These are phyloP conservation scores for Amanita rubescens DNA, from an alignment of 768 basidiomycete species.

Conservation along the genomic window DNA sequence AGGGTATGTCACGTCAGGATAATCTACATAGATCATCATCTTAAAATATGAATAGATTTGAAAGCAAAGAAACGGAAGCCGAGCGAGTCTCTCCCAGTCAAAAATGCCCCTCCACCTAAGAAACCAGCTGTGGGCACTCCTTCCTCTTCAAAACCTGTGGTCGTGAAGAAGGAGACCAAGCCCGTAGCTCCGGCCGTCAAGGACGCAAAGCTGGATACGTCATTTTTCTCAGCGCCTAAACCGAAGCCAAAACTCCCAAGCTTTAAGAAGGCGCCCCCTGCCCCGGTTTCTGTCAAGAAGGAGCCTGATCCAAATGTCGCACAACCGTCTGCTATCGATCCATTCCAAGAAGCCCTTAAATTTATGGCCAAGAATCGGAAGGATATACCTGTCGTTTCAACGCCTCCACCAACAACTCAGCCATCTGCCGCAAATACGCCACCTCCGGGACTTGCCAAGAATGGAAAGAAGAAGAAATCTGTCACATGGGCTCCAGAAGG, in stretches of 20 bases:
- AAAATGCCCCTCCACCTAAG: slow-evolving; percentile 54
- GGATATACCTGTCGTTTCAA: slow-evolving; percentile 54
- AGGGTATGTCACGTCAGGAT: slow-evolving; percentile 70
- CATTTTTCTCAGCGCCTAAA: slow-evolving; percentile 85
- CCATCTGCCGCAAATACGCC: slow-evolving; percentile 27
- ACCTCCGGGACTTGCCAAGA: slow-evolving; percentile 26
- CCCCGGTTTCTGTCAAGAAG: slow-evolving; percentile 32
- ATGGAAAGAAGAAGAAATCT: slow-evolving; percentile 63
- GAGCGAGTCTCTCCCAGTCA: slow-evolving; percentile 38
- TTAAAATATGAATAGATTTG: slow-evolving; percentile 31
- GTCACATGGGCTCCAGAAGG: slow-evolving; percentile 76
- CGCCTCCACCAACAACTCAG: slow-evolving; percentile 37
- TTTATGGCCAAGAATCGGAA: slow-evolving; percentile 58
- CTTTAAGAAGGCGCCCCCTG: slow-evolving; percentile 69
- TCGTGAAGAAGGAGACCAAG: slow-evolving; percentile 54
- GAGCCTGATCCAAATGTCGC: slow-evolving; percentile 55
- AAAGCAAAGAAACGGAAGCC: slow-evolving; percentile 74
- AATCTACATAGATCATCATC: slow-evolving; percentile 18
- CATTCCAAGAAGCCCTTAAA: slow-evolving; percentile 79
- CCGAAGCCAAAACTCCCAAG: slow-evolving; percentile 77
- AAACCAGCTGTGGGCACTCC: slow-evolving; percentile 48
- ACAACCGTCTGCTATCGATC: slow-evolving; percentile 70
- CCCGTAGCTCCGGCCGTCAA: slow-evolving; percentile 34
- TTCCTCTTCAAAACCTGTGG: slow-evolving; percentile 32
- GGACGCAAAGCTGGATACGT: slow-evolving; percentile 79